Base-by-base conservation (phyloP, 768 basidiomycete species). In the Hebeloma cylindrosporum region DNA sequence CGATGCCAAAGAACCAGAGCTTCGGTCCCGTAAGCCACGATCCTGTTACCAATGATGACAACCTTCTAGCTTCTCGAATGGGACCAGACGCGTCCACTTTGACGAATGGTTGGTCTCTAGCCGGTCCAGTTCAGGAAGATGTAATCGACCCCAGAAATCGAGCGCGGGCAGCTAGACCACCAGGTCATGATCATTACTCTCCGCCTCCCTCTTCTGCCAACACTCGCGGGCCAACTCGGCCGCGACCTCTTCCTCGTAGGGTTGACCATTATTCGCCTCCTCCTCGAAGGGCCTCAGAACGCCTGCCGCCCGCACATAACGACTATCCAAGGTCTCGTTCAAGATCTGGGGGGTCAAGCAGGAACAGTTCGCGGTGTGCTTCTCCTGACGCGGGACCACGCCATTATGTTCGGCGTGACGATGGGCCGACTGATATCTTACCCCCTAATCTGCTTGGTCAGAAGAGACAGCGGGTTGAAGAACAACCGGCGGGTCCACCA, bases 401-500 rank as follows among this genome's bases (percentile, higher is more conserved):
- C 1, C 18, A 16, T 45, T 30, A 40, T 25, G 23, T 17, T 39
- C 22, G 13, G 23, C 37, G 17, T n/a, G 31, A 32, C 14, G 13
- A 9, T 27, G 26, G 40, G 6, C n/a, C 13, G 9, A 31, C 49
- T 17, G n/a, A 20, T 10, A 41, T 44, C 8, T 36, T 42, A 16
- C 28, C 35, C 1, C 25, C 23, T 10, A 20, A 22, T 26, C 23
- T 35, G 13, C 26, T 27, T 39, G 56, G 44, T 10, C 37, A 45
- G 23, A 57, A 60, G 35, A 53, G 58, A 22, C 29, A 39, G 6
- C 54, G 51, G 26, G 58, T 57, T 18, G 55, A 59, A 20, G 45
- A 50, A 14, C 17, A 30, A n/a, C 28, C 38, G 13, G 52, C 43
- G 23, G 56, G 56, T 13, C 59, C 52, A 0, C 56, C 60, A 7